Evolutionary conservation across 805 yeast species (phyloP).

Genomic region (Saccharomycopsis synnaedendra): DNA sequence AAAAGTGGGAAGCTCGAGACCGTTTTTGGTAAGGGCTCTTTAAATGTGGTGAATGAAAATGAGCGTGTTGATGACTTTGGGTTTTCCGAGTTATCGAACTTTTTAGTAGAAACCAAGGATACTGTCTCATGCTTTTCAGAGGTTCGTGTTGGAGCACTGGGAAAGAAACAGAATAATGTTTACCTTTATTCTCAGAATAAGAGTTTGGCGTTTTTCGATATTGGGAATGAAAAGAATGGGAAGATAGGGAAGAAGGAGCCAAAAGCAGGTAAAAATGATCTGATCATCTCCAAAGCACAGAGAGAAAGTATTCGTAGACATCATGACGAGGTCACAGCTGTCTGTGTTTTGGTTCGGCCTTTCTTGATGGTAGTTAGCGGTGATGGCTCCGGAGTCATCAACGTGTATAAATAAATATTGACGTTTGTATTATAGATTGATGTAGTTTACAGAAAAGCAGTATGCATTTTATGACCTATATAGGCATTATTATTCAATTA

Average conservation of each 20-base stretch:
- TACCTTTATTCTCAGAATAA: no score
- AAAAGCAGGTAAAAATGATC: background rate
- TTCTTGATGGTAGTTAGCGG: conserved; percentile 51
- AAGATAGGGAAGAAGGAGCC: background rate
- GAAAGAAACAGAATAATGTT: no score
- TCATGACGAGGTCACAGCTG: conserved; percentile 38
- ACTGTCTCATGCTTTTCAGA: no score
- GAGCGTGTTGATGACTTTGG: no score
- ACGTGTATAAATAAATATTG: conserved; percentile 36
- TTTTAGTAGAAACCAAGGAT: no score
- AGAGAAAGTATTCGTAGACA: conserved; percentile 33
- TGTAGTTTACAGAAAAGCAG: no score
- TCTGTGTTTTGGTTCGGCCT: conserved; percentile 36
- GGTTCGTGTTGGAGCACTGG: no score
- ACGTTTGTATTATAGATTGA: no score
- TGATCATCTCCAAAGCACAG: conserved; percentile 31
- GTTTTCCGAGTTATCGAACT: no score
- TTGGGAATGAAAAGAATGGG: background rate
- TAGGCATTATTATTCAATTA: conserved; percentile 16
- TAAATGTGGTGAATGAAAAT: no score
- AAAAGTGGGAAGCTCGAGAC: no score
- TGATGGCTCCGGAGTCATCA: conserved; percentile 56
- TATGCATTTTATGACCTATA: background rate
- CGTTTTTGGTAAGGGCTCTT: no score
- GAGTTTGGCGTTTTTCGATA: background rate